Base-by-base conservation (phyloP, 352 stramenopile genomes). In the Phytophthora agathidicida region DNA sequence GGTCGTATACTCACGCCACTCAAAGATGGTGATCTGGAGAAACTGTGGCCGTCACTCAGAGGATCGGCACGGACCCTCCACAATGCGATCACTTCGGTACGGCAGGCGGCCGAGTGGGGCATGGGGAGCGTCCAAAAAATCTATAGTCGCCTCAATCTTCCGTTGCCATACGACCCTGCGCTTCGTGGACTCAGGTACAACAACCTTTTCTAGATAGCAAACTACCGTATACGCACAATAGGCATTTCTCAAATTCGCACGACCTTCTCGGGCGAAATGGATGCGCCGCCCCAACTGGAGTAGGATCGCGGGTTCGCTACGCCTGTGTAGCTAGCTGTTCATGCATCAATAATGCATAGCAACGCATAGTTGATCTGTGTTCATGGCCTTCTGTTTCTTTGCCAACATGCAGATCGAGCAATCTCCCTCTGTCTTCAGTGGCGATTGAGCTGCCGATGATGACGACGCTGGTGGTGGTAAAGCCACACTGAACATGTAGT, bases 221-320 rank as follows among this genome's bases (percentile, higher is more conserved):
- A 50, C 23, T 48, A 35, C 41, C 22, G 41, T n/a, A 24, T 48
- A 6, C 23, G 52, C 1, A 83, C 35, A 13, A 60, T 28, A 3
- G 36, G 36, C 3, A 28, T 43, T 16, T 47, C 39, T 3, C 23
- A 47, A n/a, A 47, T 47, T 7, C 23, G 39, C 4, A 35, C 44
- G 0, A 43, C 44, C 1, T 52, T 52, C 14, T 13, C 17, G 0
- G 31, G 44, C 5, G 30, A 41, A 4, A 52, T 52, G 31, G 28
- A 52, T 13, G 14, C 33, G 13, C 39, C 23, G 39, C n/a, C n/a
- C n/a, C n/a, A n/a, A n/a, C n/a, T n/a, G n/a, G n/a, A n/a, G n/a
- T n/a, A n/a, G n/a, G n/a, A n/a, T n/a, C n/a, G n/a, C n/a, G n/a
- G n/a, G n/a, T n/a, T n/a, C n/a, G n/a, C n/a, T n/a, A n/a, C n/a